Evolutionary conservation across 495 filamentous ascomycete species (phyloP).

Genomic region (Penicillium ochrochloron): DNA sequence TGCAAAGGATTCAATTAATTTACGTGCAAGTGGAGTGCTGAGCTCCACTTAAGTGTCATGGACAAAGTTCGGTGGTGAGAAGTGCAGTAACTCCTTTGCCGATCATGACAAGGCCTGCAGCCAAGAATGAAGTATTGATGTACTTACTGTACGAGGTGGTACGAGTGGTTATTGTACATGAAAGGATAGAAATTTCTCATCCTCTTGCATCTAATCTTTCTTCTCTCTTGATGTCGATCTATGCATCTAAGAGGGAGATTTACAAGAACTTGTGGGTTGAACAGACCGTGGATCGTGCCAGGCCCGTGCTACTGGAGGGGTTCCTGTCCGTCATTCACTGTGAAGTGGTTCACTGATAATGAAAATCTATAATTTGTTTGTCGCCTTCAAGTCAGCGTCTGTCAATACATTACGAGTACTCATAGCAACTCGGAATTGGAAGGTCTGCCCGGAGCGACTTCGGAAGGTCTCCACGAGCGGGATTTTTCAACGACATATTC

Average conservation of each 20-base stretch:
- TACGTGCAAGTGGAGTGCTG: constrained; percentile 10
- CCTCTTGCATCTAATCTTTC: background rate
- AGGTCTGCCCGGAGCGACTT: background rate
- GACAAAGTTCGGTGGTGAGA: background rate
- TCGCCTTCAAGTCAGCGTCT: background rate
- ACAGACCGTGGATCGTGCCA: background rate
- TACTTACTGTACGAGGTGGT: constrained; percentile 6
- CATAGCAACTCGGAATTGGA: background rate
- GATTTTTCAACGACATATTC: background rate
- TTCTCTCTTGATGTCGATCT: background rate
- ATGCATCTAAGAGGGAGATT: background rate
- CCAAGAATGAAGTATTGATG: constrained; percentile 4
- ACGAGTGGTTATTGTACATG: background rate
- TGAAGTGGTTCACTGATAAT: background rate
- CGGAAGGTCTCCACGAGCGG: constrained; percentile 4
- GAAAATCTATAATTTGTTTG: background rate
- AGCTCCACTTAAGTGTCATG: constrained; percentile 9
- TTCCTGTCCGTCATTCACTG: background rate
- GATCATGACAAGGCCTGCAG: constrained; percentile 8
- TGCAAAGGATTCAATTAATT: constrained; percentile 5
- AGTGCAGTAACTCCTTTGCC: constrained; percentile 9
- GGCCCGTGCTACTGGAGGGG: background rate
- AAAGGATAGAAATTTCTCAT: background rate
- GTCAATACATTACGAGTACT: background rate
- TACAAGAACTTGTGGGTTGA: background rate